A percentile compares a stretch with the other conserved stretches of the same genome.
phyloP scores from a whole-genome alignment of 164 flowering plant genomes.

The Magnolia kwangsiensis region DNA sequence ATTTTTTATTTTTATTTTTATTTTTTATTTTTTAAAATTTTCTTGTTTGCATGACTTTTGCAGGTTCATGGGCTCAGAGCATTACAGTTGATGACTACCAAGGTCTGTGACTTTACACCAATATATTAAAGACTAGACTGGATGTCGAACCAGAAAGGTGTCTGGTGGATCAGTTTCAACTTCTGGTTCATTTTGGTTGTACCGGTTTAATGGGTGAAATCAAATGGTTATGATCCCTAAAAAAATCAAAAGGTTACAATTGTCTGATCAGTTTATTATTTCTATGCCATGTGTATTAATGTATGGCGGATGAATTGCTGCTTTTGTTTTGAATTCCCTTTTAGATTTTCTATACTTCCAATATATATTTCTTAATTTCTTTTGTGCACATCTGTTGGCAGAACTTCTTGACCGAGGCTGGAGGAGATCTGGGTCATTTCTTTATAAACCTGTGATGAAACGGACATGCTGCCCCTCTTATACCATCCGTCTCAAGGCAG shows the following conservation, averaged over 20 bases:
- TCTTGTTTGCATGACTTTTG: background rate
- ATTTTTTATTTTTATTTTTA: too few species aligned
- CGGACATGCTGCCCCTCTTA: slow-evolving; percentile 87
- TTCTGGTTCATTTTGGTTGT: too few species aligned
- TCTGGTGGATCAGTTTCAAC: too few species aligned
- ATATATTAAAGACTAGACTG: too few species aligned
- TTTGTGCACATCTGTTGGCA: slow-evolving; percentile 18
- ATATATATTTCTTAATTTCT: background rate
- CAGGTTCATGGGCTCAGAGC: slow-evolving; percentile 78
- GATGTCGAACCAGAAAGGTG: too few species aligned
- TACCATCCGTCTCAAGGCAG: slow-evolving; percentile 77
- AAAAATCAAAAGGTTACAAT: too few species aligned
- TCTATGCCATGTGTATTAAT: background rate
- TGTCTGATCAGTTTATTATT: background rate
- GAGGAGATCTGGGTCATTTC: slow-evolving; percentile 85
- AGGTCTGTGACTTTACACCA: slow-evolving; percentile 36
- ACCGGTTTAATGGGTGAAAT: too few species aligned
- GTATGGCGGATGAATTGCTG: background rate
- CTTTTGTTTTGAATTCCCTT: too few species aligned
- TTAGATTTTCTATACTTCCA: too few species aligned
- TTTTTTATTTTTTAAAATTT: too few species aligned
- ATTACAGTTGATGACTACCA: slow-evolving; percentile 81
- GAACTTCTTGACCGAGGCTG: slow-evolving; percentile 93
- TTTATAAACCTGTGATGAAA: slow-evolving; percentile 92
- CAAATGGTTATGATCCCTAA: too few species aligned